Evolutionary conservation across 2,329 filamentous ascomycete species (phyloP), one percentile per base, ranked within the genome.

Genomic region (Paracoccidioides lutzii): DNA sequence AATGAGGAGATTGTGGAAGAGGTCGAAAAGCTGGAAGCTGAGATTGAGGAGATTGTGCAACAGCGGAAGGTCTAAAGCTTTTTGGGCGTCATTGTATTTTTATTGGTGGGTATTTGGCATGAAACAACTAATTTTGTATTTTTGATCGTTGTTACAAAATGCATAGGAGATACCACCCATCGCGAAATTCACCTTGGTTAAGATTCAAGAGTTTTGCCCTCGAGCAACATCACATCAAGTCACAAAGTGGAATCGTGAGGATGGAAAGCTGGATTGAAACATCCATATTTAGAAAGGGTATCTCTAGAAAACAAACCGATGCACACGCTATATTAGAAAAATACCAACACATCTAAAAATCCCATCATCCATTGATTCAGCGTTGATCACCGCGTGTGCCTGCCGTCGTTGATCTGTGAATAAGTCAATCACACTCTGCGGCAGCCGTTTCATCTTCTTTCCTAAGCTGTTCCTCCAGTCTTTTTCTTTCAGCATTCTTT

Each of bases 401-500:
- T 2, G 22, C 22, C 22, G 22, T 22, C 22, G 22, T 22, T 22
- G 22, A 22, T 1, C 22, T 22, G 22, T 22, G 2, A 22, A 22
- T 22, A 22, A 2, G 22, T 22, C 22, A 22, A 22, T 2, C 22
- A 1, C 22, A 22, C 22, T 61, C 57, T 66, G 68, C 60, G 59
- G 67, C 69, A 3, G 70, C 71, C 4, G 67, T 71, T 55, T 75
- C 73, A 44, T 79, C 77, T 59, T 75, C 73, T 61, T 72, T 73
- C 45, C 70, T 65, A 55, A 79, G 73, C 59, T 82, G 74, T 53
- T 80, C 78, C 58, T 79, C 78, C 10, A 79, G 59, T 37, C 73
- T 72, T 61, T 72, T 74, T 56, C 73, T 75, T 65, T 82, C 79
- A 0, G 79, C 79, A 55, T 76, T 80, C 60, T 78, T 78, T 43